Conservation (phyloP, 2,329 filamentous ascomycete genomes). For the Aaosphaeria arxii region DNA sequence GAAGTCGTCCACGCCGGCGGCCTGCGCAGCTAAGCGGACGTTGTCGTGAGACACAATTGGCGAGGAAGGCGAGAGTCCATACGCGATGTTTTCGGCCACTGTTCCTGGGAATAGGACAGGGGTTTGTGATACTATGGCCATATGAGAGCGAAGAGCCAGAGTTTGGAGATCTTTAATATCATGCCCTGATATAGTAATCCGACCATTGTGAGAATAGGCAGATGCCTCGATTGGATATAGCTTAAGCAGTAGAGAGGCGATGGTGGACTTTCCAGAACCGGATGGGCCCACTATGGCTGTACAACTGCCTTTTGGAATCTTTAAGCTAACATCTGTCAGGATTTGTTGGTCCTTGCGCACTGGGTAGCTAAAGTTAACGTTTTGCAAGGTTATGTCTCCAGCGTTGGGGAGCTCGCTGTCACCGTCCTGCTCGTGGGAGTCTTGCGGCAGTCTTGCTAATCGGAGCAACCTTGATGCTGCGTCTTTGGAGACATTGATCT, state of each 20-base stretch:
- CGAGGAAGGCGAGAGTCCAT: constrained; percentile 63
- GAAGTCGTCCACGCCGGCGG: constrained; percentile 73
- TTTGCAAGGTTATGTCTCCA: constrained; percentile 58
- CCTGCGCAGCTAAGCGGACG: constrained; percentile 50
- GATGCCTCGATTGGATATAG: constrained; percentile 52
- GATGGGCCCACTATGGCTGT: constrained; percentile 80
- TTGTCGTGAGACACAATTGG: constrained; percentile 43
- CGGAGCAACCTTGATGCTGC: constrained; percentile 71
- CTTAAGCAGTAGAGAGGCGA: constrained; percentile 70
- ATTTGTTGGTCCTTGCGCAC: constrained; percentile 52
- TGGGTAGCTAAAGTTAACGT: constrained; percentile 72
- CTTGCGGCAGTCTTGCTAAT: constrained; percentile 60
- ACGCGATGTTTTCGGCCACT: constrained; percentile 77
- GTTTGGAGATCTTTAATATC: constrained; percentile 61
- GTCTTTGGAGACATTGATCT: constrained; percentile 71
- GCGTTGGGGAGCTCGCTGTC: constrained; percentile 41
- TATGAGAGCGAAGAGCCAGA: constrained; percentile 55
- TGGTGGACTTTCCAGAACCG: constrained; percentile 87
- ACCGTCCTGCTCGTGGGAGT: constrained; percentile 59
- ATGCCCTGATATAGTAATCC: constrained; percentile 57
- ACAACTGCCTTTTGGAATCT: constrained; percentile 60
- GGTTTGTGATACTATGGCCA: constrained; percentile 67
- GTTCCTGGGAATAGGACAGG: constrained; percentile 76
- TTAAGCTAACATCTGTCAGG: constrained; percentile 64
- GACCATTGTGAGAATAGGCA: neutral